A percentile compares a stretch with the other conserved stretches of the same genome.
phyloP scores from a whole-genome alignment of 352 stramenopile species.

The Globisporangium middletonii region DNA sequence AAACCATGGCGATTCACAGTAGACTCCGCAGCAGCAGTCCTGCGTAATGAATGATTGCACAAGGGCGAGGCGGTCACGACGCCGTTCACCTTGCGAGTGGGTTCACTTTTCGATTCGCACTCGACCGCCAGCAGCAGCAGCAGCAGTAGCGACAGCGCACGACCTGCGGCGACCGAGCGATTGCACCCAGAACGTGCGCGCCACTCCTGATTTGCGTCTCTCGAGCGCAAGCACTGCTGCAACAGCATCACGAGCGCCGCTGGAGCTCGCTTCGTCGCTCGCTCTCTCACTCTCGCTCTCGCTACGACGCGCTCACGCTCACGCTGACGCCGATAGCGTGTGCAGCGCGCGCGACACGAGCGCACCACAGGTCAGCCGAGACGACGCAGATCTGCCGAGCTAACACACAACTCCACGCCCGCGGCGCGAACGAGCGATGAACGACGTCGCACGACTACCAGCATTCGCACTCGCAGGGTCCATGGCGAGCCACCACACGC shows the following conservation, averaged over 20 bases:
- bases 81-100: background rate
- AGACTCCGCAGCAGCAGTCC: background rate
- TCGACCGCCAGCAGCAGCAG: background rate
- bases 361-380: background rate
- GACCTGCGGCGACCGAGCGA: background rate
- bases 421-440: slow-evolving; percentile 3
- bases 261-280: too few species aligned
- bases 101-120: background rate
- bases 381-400: background rate
- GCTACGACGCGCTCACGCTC: background rate
- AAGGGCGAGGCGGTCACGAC: background rate
- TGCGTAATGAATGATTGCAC: background rate
- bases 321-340: too few species aligned
- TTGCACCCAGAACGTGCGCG: too few species aligned
- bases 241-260: background rate
- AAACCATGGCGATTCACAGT: too few species aligned
- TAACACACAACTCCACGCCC: background rate
- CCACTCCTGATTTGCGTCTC: background rate
- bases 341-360: too few species aligned
- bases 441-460: slow-evolving; percentile 6
- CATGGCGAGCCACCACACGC: slow-evolving; percentile 1
- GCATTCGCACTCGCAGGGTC: slow-evolving; percentile 1
- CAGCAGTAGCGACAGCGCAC: background rate
- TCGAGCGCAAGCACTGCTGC: background rate
- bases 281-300: too few species aligned